A percentile compares a stretch with the other conserved stretches of the same genome.
Evolutionary conservation across 208 protist species (phyloP).

Genomic region (Naegleria lovaniensis): DNA sequence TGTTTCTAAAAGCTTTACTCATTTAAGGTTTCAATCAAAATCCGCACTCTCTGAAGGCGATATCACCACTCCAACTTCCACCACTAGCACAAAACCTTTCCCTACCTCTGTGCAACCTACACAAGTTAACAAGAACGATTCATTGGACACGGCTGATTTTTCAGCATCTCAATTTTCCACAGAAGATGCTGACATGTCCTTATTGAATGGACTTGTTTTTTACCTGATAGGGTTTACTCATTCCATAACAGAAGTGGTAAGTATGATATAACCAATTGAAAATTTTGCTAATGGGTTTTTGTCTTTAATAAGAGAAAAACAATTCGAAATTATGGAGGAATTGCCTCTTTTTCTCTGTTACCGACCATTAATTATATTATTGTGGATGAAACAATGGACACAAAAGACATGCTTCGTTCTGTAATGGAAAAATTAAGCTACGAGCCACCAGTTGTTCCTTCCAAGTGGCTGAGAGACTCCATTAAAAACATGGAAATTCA

Average conservation of each 20-base stretch:
- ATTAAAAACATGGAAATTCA: neutral
- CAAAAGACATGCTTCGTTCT: neutral
- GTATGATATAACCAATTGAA: neutral
- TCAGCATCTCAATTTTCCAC: neutral
- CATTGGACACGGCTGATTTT: neutral
- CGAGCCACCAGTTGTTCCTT: neutral
- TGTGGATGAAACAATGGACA: neutral
- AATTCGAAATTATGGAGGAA: neutral
- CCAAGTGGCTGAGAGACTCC: neutral
- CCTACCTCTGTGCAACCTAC: neutral
- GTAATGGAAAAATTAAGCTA: neutral
- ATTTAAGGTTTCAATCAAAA: neutral
- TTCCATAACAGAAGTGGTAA: neutral
- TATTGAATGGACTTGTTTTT: neutral
- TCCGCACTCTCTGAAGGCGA: neutral
- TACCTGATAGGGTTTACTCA: neutral
- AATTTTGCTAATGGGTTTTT: too few relatives aligned
- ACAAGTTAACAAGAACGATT: neutral
- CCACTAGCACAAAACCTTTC: neutral
- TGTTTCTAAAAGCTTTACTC: neutral
- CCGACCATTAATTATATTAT: neutral
- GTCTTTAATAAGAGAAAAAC: too few relatives aligned
- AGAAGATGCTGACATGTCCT: neutral
- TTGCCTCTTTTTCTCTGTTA: neutral
- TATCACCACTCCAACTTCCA: too few relatives aligned